Base-by-base conservation (phyloP, 1,284 basidiomycete genomes). In the Pterulicium gracile region DNA sequence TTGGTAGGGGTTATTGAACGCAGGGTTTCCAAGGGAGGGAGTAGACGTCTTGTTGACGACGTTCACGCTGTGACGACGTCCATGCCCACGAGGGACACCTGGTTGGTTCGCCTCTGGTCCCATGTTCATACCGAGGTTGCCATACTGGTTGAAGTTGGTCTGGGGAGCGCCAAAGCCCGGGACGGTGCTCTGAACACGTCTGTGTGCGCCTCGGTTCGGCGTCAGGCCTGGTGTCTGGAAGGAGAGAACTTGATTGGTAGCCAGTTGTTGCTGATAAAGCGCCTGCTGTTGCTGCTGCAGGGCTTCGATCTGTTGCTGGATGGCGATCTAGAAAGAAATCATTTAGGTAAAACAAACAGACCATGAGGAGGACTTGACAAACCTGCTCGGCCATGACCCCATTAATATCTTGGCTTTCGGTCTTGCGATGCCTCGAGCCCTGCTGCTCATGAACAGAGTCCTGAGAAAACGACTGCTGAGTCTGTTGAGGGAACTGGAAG, bases 321-420 rank as follows among this genome's bases (percentile, higher is more conserved):
- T 60, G 40, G 88, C 88, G 55, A 93, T 87, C 89, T 94, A 59
- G 19, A 49, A 10, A 42, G 40, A 43, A 48, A n/a, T 35, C 49
- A 51, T 50, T 49, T 24, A 52, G 50, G 18, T 43, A 34, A 21
- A 36, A 35, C 41, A 19, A 44, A 42, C 42, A 43, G 44, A 41
- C 23, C 14, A 40, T 22, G 43, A 14, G 23, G 17, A 42, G 35
- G 4, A 46, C 15, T 48, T 42, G 32, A 52, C 61, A 51, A 56
- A 89, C 89, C 75, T 94, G 90, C 62, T 92, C 88, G 17, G 88
- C 88, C 85, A 93, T 88, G 47, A 90, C 85, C 17, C 85, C 85
- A 44, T 75, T 77, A 44, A 93, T 79, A 58, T 93, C 89, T 47
- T 79, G 80, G 47, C 75, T 80, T 42, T 83, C 81, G 14, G 65